Evolutionary conservation across 441 rosid species (phyloP), one percentile per base, ranked within the genome.

Genomic region (Euphorbia schlechtendalii): DNA sequence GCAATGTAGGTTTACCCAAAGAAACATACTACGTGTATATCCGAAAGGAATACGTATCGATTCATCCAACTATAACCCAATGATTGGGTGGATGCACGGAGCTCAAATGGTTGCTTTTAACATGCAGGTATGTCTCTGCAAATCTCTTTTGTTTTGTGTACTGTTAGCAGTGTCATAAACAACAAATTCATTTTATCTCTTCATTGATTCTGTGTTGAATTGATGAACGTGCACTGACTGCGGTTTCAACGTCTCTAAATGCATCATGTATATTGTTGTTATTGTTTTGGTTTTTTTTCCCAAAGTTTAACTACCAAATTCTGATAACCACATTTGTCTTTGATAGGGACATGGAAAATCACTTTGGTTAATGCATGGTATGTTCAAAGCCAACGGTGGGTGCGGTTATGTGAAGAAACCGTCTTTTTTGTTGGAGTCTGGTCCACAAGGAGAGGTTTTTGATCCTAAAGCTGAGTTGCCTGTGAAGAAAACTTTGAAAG

Each of bases 61-160:
- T 75, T 94, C 99, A 30, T 94, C 99, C 55, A 94, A 90, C 71
- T 94, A 89, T 78, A 89, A 87, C 63, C 99, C 99, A 3, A 68
- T 90, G 0, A 76, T 86, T 53, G 99, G 84, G 1, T 93, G 99
- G 97, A 87, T 83, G 78, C 97, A 86, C 70, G 99, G 96, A 51
- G 97, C 97, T 79, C 99, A 93, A 79, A 93, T 93, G 99, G 99
- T 93, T 65, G 99, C 99, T 45, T 93, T 90, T 65, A 93, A 93
- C 69, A 93, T 93, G 99, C 99, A 93, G 97, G 99, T 93, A 46
- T 55, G 20, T 30, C 52, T 43, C 38, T 27, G 52, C 53, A 55
- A 28, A n/a, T n/a, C n/a, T n/a, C n/a, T n/a, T n/a, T n/a, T n/a
- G n/a, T n/a, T n/a, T n/a, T n/a, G n/a, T n/a, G n/a, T 45, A 43